phyloP scores from a whole-genome alignment of 2,329 filamentous ascomycete genomes.

The Botryotinia calthae region DNA sequence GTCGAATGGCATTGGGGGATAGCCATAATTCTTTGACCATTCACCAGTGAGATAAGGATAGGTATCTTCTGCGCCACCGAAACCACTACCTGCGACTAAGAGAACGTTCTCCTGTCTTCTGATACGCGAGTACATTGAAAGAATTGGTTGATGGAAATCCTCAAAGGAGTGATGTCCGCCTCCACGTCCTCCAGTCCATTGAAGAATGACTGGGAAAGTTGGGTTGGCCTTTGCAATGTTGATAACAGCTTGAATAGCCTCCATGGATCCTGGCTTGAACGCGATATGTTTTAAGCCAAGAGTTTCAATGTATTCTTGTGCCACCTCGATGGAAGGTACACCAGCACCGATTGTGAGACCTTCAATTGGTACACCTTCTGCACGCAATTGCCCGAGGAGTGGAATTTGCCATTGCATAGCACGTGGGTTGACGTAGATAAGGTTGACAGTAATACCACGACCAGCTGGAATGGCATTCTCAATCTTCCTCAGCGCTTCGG shows the following conservation, averaged over 20 bases:
- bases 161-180: slow-evolving; percentile 94
- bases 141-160: slow-evolving; percentile 89
- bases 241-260: slow-evolving; percentile 84
- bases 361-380: slow-evolving; percentile 86
- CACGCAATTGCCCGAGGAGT: slow-evolving; percentile 72
- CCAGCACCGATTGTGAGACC: slow-evolving; percentile 90
- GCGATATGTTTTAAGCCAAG: slow-evolving; percentile 88
- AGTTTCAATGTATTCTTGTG: slow-evolving; percentile 90
- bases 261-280: slow-evolving; percentile 89
- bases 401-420: slow-evolving; percentile 94
- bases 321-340: slow-evolving; percentile 89
- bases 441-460: slow-evolving; percentile 82
- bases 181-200: slow-evolving; percentile 93
- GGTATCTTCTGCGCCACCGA: slow-evolving; percentile 84
- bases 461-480: slow-evolving; percentile 80
- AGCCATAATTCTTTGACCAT: slow-evolving; percentile 85
- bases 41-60: slow-evolving; percentile 88
- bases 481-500: slow-evolving; percentile 77
- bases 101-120: slow-evolving; percentile 84
- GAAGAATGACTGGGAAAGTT: slow-evolving; percentile 84
- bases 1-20: slow-evolving; percentile 91
- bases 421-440: slow-evolving; percentile 87
- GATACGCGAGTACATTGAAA: slow-evolving; percentile 88
- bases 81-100: slow-evolving; percentile 85
- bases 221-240: slow-evolving; percentile 95